phyloP scores from a whole-genome alignment of 2,329 filamentous ascomycete species.

The Fusarium keratoplasticum region DNA sequence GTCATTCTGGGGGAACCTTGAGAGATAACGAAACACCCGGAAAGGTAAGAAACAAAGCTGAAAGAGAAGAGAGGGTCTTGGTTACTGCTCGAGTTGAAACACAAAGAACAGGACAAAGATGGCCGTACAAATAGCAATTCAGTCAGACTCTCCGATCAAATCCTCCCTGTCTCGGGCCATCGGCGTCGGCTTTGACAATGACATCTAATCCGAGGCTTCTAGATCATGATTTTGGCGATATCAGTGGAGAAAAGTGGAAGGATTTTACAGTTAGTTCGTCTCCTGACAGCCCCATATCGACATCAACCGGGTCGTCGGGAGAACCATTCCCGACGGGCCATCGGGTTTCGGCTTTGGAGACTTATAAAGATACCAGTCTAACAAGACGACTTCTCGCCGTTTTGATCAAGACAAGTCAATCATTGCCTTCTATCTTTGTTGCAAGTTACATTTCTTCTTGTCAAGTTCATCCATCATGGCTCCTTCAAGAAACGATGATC shows the following conservation, averaged over 20 bases:
- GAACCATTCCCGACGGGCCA: conserved; percentile 12
- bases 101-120: not conserved
- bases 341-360: conserved; percentile 27
- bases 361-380: not conserved
- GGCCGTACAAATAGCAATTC: not conserved
- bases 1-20: not conserved
- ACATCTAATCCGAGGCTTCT: conserved; percentile 1
- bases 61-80: not conserved
- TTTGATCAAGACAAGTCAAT: not conserved
- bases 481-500: conserved; percentile 13
- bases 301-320: not conserved
- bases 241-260: not conserved
- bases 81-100: not conserved
- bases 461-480: not conserved
- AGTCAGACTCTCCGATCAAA: not conserved
- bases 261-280: not conserved
- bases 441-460: not conserved
- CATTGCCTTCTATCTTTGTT: not conserved
- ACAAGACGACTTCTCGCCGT: not conserved
- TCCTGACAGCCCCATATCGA: not conserved
- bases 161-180: not conserved
- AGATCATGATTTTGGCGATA: not conserved
- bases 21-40: not conserved
- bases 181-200: not conserved
- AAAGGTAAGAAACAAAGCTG: not conserved